Evolutionary conservation across 1,139 yeast genomes (phyloP).

Genomic region (Blastobotrys niveus): DNA sequence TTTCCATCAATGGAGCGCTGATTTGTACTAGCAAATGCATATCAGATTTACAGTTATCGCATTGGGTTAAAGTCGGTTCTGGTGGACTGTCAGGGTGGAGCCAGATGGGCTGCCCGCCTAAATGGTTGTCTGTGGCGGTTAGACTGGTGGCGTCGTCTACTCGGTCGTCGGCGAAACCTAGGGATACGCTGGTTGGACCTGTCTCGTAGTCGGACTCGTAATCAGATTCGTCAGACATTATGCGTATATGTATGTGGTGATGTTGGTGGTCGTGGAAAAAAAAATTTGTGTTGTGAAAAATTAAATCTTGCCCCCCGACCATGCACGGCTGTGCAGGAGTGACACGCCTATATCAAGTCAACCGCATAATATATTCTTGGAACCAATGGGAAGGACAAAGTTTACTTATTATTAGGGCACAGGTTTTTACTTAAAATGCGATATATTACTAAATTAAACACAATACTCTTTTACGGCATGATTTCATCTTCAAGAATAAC

Average conservation of each 20-base stretch:
- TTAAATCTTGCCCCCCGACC: neutral
- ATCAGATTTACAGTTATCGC: conserved; percentile 57
- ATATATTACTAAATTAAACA: neutral
- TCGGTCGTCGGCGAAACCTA: conserved; percentile 46
- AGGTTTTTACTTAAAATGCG: too few relatives aligned
- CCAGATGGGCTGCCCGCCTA: conserved; percentile 73
- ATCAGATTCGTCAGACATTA: conserved; percentile 21
- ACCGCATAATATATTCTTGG: too few relatives aligned
- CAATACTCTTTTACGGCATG: conserved; percentile 4
- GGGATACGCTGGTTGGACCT: conserved; percentile 48
- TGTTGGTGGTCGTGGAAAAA: conserved; percentile 3
- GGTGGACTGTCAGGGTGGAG: conserved; percentile 55
- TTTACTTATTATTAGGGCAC: too few relatives aligned
- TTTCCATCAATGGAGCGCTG: conserved; percentile 62
- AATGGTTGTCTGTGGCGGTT: conserved; percentile 63
- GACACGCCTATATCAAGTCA: too few relatives aligned
- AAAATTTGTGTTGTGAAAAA: neutral
- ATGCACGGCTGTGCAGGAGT: too few relatives aligned
- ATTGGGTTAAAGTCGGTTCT: conserved; percentile 44
- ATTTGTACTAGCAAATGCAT: conserved; percentile 74
- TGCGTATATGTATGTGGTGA: neutral
- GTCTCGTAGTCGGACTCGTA: conserved; percentile 21
- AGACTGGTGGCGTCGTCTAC: conserved; percentile 35
- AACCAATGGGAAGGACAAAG: too few relatives aligned
- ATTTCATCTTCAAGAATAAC: conserved; percentile 30